Evolutionary conservation across 2,329 filamentous ascomycete genomes (phyloP).

Genomic region (Rhinocladiella mackenziei): DNA sequence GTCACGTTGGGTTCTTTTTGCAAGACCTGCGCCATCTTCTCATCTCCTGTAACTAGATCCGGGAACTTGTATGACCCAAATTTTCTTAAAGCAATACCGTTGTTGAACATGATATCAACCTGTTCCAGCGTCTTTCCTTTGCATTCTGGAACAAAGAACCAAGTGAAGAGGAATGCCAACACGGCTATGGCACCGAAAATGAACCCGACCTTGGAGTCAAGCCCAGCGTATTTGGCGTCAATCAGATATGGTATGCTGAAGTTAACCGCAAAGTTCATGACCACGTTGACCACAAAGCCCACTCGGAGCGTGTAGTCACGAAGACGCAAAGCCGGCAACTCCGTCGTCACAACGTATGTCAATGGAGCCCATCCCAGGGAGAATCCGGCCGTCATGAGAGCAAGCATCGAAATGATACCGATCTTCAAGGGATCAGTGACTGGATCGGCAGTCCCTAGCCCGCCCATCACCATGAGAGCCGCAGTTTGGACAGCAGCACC

Average conservation of each 20-base stretch:
- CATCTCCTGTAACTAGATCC: too few relatives aligned
- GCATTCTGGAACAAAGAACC: conserved; percentile 25
- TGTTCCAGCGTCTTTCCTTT: too few relatives aligned
- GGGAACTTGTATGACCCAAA: too few relatives aligned
- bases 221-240: conserved; percentile 36
- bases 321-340: conserved; percentile 24
- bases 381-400: conserved; percentile 19
- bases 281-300: conserved; percentile 33
- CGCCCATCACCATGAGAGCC: conserved; percentile 6
- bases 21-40: too few relatives aligned
- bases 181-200: conserved; percentile 37
- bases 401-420: conserved; percentile 21
- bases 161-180: conserved; percentile 28
- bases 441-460: neutral
- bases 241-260: conserved; percentile 41
- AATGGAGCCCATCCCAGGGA: conserved; percentile 24
- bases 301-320: conserved; percentile 34
- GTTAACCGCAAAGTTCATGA: conserved; percentile 33
- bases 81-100: too few relatives aligned
- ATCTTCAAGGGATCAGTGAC: neutral
- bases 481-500: neutral
- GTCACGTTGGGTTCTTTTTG: too few relatives aligned
- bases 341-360: conserved; percentile 27
- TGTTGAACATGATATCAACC: too few relatives aligned
- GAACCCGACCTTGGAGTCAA: conserved; percentile 39